These are phyloP conservation scores for Eutrema heterophyllum DNA, from an alignment of 345 rosid genomes.

Conservation along the genomic window DNA sequence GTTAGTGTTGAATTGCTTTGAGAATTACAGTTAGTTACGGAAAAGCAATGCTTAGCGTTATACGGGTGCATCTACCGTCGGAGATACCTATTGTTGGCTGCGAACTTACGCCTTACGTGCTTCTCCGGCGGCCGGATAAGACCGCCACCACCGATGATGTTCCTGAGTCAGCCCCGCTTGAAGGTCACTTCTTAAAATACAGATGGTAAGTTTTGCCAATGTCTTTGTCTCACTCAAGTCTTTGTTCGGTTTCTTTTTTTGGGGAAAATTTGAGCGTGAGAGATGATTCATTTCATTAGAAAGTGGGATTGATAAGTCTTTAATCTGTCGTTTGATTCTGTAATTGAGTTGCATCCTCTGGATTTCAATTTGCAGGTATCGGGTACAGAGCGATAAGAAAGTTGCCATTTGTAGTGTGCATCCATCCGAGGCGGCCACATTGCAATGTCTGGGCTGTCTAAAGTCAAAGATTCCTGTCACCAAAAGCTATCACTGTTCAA, in stretches of 20 bases:
- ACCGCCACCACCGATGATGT: constrained; percentile 62
- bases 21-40: constrained; percentile 34
- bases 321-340: neutral
- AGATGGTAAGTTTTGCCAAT: constrained; percentile 60
- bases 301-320: neutral
- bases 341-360: neutral
- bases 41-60: constrained; percentile 87
- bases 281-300: neutral
- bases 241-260: neutral
- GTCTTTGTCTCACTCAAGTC: constrained; percentile 1
- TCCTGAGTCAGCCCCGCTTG: constrained; percentile 73
- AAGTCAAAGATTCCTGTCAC: constrained; percentile 81
- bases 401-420: constrained; percentile 87
- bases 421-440: constrained; percentile 82
- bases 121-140: constrained; percentile 70
- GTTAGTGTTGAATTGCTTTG: constrained; percentile 33
- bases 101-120: constrained; percentile 90
- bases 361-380: constrained; percentile 50
- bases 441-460: constrained; percentile 87
- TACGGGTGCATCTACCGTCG: constrained; percentile 91
- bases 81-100: constrained; percentile 98
- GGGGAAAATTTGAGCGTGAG: neutral
- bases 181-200: constrained; percentile 80
- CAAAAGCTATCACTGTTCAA: constrained; percentile 90
- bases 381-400: constrained; percentile 88